Base-by-base conservation (phyloP, 257 asterid genomes). In the Solanum chiquidenum region DNA sequence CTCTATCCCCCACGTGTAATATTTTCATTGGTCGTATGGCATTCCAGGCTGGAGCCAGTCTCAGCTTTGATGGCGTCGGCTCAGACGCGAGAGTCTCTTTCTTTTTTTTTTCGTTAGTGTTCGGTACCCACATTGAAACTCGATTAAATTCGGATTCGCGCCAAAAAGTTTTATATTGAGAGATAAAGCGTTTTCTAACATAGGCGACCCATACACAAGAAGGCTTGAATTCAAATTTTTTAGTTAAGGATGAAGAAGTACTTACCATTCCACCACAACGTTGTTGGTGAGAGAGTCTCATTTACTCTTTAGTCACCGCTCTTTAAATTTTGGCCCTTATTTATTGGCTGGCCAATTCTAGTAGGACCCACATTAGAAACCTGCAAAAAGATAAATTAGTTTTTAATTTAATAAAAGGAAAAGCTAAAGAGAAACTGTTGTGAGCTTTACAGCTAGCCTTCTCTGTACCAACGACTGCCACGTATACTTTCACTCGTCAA, bases 401-500 rank as follows among this genome's bases (percentile, higher is more conserved):
- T 12, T 37, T 40, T 40, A 5, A 76, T 42, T 25, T n/a, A 44
- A 74, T 49, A 9, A 18, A 12, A 64, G 38, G 25, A 34, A 27
- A 55, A 18, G 83, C 31, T 40, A 40, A 58, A 42, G 35, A 12
- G 80, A 74, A 60, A 64, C 52, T 21, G 34, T 71, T 82, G 72
- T 71, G 89, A 16, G 29, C 12, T 21, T 86, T 37, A 86, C 91
- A 75, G 64, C 84, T 46, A 42, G 73, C 38, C 33, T 33, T 68
- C 31, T 62, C 12, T 13, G 42, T 72, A 16, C 38, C 20, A 20
- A 1, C 3, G 83, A 23, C 20, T 1, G 89, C 88, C 89, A 91
- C 92, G 90, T 91, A 85, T 79, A 4, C 27, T 37, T 35, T 86
- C 88, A 88, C 14, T 60, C 71, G 31, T 62, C 31, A n/a, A 87